Conservation (phyloP, 306 rosid genomes). For the Trifolium subterraneum region DNA sequence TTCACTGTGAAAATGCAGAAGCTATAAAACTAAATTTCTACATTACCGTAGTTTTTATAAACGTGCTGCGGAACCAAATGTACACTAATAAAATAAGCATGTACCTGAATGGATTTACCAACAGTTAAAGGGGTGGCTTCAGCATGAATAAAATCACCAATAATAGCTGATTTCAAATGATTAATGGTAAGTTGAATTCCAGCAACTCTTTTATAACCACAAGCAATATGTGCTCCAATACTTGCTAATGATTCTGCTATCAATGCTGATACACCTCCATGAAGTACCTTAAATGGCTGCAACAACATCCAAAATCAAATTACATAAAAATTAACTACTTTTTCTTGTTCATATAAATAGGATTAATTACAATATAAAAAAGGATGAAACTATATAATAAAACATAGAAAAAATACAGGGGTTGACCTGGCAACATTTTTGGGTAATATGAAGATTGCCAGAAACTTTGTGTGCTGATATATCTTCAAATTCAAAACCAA, state of each 20-base stretch:
- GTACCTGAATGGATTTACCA: conserved; percentile 82
- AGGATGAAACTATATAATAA: not conserved
- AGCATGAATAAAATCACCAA: conserved; percentile 72
- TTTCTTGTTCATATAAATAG: too few relatives aligned
- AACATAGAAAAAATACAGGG: not conserved
- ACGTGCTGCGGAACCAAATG: too few relatives aligned
- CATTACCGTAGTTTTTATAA: too few relatives aligned
- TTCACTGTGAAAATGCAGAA: too few relatives aligned
- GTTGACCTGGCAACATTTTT: conserved; percentile 73
- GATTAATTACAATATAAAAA: not conserved
- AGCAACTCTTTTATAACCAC: conserved; percentile 79
- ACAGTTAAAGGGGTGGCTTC: conserved; percentile 72
- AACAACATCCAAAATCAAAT: not conserved
- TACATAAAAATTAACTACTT: too few relatives aligned
- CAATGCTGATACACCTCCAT: conserved; percentile 97
- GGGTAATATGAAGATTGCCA: conserved; percentile 72
- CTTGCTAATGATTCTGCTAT: conserved; percentile 79
- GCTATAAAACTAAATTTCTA: too few relatives aligned
- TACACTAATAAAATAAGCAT: too few relatives aligned
- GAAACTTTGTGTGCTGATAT: conserved; percentile 61
- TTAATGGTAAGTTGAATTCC: conserved; percentile 88
- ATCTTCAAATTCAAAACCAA: conserved; percentile 67
- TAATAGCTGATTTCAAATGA: conserved; percentile 73
- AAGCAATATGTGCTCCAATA: conserved; percentile 78
- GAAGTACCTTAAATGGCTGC: conserved; percentile 95